These are phyloP conservation scores for Hypomontagnella monticulosa DNA, from an alignment of 495 filamentous ascomycete species.

Conservation along the genomic window DNA sequence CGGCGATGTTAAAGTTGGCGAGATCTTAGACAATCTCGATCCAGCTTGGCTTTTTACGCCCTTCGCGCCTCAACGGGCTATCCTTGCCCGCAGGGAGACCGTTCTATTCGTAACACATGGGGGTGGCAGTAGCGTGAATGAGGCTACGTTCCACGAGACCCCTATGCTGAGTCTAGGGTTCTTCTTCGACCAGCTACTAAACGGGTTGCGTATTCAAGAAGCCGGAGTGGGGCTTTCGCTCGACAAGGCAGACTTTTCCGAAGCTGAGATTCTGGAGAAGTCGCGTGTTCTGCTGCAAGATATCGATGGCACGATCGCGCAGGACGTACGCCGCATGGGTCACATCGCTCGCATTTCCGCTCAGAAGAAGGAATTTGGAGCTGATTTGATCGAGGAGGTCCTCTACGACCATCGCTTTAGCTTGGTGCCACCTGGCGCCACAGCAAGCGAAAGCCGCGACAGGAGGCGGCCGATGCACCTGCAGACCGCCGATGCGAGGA, in stretches of 20 bases:
- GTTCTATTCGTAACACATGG: constrained; percentile 51
- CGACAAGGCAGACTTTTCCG: constrained; percentile 48
- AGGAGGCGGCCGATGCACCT: constrained; percentile 49
- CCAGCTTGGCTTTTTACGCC: constrained; percentile 40
- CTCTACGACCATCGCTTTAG: constrained; percentile 50
- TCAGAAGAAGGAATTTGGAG: constrained; percentile 48
- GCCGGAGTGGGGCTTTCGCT: constrained; percentile 46
- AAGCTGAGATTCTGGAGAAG: constrained; percentile 43
- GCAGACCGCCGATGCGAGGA: constrained; percentile 54
- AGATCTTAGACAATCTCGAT: constrained; percentile 40
- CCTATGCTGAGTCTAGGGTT: constrained; percentile 48
- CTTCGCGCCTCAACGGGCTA: constrained; percentile 50
- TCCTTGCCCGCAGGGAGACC: constrained; percentile 44
- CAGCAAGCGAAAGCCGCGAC: constrained; percentile 19
- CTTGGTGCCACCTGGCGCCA: constrained; percentile 6
- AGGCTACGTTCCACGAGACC: constrained; percentile 50
- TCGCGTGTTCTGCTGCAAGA: constrained; percentile 37
- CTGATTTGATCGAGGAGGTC: constrained; percentile 53
- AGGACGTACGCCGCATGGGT: constrained; percentile 45
- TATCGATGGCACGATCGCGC: constrained; percentile 31
- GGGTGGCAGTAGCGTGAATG: constrained; percentile 50
- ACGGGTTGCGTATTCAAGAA: constrained; percentile 44
- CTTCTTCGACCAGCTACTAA: constrained; percentile 51
- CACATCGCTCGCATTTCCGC: constrained; percentile 49
- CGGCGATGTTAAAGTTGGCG: constrained; percentile 18